Base-by-base conservation (phyloP, 73 alveolate species). In the Urostyla sp. region DNA sequence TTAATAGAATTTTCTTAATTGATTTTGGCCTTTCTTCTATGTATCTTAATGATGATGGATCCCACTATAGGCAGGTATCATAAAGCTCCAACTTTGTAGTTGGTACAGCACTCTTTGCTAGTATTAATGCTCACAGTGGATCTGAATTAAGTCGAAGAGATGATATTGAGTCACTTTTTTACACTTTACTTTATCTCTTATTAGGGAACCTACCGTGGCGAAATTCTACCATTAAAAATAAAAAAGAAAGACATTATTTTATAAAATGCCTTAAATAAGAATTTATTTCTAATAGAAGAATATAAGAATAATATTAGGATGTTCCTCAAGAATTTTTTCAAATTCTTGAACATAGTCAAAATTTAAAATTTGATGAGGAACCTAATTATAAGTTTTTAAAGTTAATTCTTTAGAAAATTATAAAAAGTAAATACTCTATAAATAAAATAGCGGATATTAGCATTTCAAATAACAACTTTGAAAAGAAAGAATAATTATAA, bases 61-160 rank as follows among this genome's bases (percentile, higher is more conserved):
- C 50, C 3, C 85, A 73, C 26, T 4, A 24, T 35, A 21, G 28
- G 24, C 7, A 40, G 31, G 59, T 18, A 16, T 7, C 13, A 2
- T 16, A 18, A 4, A 13, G 26, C 8, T 45, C 16, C 32, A 4
- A 52, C 63, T 48, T 6, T 27, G 85, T 73, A 26, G 16, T 8
- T 58, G 85, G 6, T 28, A 18, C 15, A 36, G 85, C 53, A 73
- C 30, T 24, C 21, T 7, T n/a, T 37, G 6, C 3, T 8, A 59
- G 76, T 21, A 59, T 6, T n/a, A 31, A 49, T 18, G 0, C 1
- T 27, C 0, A 16, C 10, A 23, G n/a, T 16, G 16, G 18, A 1
- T 73, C n/a, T 52, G 85, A 48, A 13, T 60, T 52, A 51, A 73
- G 74, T 27, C 6, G 85, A 11, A 48, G 85, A 51, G 85, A 73